phyloP scores from a whole-genome alignment of 805 yeast species.

The Starmerella riodocensis region DNA sequence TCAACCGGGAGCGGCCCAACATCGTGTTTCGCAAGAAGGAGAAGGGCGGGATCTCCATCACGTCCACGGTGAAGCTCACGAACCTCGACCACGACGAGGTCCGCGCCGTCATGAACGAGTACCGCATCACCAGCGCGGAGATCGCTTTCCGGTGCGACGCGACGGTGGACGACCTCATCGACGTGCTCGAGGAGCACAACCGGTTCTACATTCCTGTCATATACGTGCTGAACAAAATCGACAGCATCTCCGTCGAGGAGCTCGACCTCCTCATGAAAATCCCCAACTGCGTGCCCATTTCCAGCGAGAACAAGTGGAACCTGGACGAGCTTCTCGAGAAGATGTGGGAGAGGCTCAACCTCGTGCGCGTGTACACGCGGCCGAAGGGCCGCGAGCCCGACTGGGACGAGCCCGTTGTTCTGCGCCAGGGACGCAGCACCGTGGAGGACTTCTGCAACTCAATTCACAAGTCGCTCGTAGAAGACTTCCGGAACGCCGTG shows the following conservation, averaged over 20 bases:
- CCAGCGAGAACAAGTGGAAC: slow-evolving; percentile 94
- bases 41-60: slow-evolving; percentile 87
- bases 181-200: slow-evolving; percentile 76
- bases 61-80: slow-evolving; percentile 85
- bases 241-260: slow-evolving; percentile 86
- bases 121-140: slow-evolving; percentile 89
- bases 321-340: slow-evolving; percentile 82
- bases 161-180: slow-evolving; percentile 91
- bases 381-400: slow-evolving; percentile 94
- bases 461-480: slow-evolving; percentile 87
- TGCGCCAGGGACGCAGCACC: slow-evolving; percentile 65
- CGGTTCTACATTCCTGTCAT: slow-evolving; percentile 92
- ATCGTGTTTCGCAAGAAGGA: slow-evolving; percentile 85
- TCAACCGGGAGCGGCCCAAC: slow-evolving; percentile 86
- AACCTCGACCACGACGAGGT: slow-evolving; percentile 86
- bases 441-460: slow-evolving; percentile 94
- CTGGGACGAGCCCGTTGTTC: slow-evolving; percentile 85
- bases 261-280: slow-evolving; percentile 78
- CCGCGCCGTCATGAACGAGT: slow-evolving; percentile 91
- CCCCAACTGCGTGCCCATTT: slow-evolving; percentile 94
- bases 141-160: slow-evolving; percentile 96
- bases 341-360: slow-evolving; percentile 87
- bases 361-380: slow-evolving; percentile 92
- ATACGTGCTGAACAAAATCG: slow-evolving; percentile 90
- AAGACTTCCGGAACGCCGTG: slow-evolving; percentile 82